phyloP scores from a whole-genome alignment of 1,139 yeast species.

The Nakaseomyces uthaithaninus region DNA sequence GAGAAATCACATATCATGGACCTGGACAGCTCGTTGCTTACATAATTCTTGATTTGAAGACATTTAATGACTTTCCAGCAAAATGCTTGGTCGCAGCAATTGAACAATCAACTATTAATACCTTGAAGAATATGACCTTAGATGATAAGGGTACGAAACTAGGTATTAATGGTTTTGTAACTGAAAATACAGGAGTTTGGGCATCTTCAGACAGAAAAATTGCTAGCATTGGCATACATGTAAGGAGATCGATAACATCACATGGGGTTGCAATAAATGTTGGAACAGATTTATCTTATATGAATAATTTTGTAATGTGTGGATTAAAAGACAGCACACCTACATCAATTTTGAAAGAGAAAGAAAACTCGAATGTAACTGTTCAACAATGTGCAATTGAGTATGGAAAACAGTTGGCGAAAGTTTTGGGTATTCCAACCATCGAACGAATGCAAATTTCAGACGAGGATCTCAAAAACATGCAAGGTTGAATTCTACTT shows the following conservation, averaged over 20 bases:
- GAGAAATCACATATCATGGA: slow-evolving; percentile 95
- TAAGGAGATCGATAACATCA: slow-evolving; percentile 74
- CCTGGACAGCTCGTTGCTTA: slow-evolving; percentile 89
- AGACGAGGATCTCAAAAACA: slow-evolving; percentile 23
- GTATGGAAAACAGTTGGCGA: slow-evolving; percentile 48
- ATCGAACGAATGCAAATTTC: slow-evolving; percentile 37
- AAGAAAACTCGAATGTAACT: slow-evolving; percentile 14
- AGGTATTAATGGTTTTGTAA: slow-evolving; percentile 42
- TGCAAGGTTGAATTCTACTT: too few relatives aligned
- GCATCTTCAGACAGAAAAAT: slow-evolving; percentile 53
- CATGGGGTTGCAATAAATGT: slow-evolving; percentile 87
- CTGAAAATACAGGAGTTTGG: slow-evolving; percentile 87
- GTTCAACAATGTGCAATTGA: slow-evolving; percentile 43
- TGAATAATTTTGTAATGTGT: slow-evolving; percentile 73
- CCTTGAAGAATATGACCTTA: slow-evolving; percentile 36
- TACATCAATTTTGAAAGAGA: slow-evolving; percentile 40
- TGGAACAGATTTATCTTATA: slow-evolving; percentile 58
- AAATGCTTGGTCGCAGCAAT: slow-evolving; percentile 69
- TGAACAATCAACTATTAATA: slow-evolving; percentile 52
- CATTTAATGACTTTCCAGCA: slow-evolving; percentile 53
- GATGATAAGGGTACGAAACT: slow-evolving; percentile 25
- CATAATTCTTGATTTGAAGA: slow-evolving; percentile 65
- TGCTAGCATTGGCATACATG: slow-evolving; percentile 84
- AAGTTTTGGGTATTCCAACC: slow-evolving; percentile 38
- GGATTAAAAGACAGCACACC: slow-evolving; percentile 62